Evolutionary conservation across 257 asterid genomes (phyloP).

Genomic region (Misopates orontium): DNA sequence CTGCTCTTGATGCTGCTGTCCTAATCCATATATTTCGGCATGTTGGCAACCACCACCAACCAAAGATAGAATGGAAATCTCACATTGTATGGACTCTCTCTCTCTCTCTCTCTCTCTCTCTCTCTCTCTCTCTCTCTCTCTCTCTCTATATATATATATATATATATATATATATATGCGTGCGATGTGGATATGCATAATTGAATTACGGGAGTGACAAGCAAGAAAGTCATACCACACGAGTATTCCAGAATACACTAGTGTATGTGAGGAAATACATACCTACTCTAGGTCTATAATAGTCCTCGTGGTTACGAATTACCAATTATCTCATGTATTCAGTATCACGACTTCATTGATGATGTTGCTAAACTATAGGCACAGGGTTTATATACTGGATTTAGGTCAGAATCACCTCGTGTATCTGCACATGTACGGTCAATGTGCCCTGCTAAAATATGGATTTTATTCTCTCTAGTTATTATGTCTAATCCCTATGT

Average conservation of each 20-base stretch:
- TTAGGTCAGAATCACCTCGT: not conserved
- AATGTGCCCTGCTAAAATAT: not conserved
- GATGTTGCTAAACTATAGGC: not conserved
- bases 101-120: constrained; percentile 16
- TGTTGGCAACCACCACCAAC: constrained; percentile 53
- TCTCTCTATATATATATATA: too few species aligned
- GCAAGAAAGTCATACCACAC: too few species aligned
- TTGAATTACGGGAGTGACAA: too few species aligned
- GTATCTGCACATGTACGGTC: not conserved
- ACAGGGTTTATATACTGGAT: not conserved
- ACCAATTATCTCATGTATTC: not conserved
- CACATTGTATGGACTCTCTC: constrained; percentile 52
- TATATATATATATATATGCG: not conserved
- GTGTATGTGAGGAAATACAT: too few species aligned
- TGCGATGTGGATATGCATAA: not conserved
- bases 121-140: too few species aligned
- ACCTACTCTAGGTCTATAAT: too few species aligned
- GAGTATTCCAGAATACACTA: too few species aligned
- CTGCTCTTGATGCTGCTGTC: constrained; percentile 97
- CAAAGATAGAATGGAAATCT: constrained; percentile 90
- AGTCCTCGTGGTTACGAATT: too few species aligned
- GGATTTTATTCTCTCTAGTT: not conserved
- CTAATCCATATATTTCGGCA: constrained; percentile 83
- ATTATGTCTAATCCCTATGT: constrained; percentile 6
- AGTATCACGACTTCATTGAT: not conserved